These are phyloP conservation scores for Biscogniauxia marginata DNA, from an alignment of 2,329 filamentous ascomycete genomes.

Conservation along the genomic window DNA sequence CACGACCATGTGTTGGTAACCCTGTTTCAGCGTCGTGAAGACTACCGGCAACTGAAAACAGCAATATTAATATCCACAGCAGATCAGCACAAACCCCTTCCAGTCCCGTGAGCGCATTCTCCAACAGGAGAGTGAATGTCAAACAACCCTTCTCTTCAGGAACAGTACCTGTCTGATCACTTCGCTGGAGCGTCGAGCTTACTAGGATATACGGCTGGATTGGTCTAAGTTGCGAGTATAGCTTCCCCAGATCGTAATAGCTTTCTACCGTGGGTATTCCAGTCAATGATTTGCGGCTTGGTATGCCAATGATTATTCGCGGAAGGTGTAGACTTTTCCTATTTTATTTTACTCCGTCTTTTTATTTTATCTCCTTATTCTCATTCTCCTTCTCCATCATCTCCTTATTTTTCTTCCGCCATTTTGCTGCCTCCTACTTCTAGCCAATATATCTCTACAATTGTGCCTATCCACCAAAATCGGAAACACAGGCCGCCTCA, in stretches of 20 bases:
- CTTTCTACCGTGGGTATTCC: neutral
- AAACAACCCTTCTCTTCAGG: neutral
- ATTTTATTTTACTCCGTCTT: neutral
- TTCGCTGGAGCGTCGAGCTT: neutral
- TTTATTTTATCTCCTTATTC: neutral
- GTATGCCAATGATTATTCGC: neutral
- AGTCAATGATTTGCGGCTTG: neutral
- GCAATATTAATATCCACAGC: neutral
- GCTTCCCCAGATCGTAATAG: neutral
- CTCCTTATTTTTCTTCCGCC: constrained; percentile 5
- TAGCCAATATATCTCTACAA: neutral
- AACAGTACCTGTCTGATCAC: neutral
- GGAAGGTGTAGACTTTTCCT: neutral
- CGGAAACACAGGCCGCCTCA: neutral
- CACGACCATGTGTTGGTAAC: neutral
- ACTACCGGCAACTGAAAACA: neutral
- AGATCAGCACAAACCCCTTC: neutral
- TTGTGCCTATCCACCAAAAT: neutral
- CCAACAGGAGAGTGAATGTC: neutral
- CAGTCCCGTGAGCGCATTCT: neutral
- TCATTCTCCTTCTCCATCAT: constrained; percentile 1
- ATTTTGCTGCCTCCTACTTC: neutral
- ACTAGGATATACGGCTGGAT: neutral
- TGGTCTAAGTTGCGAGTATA: neutral
- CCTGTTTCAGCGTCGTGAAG: constrained; percentile 27